Evolutionary conservation across 805 yeast genomes (phyloP), one percentile per base, ranked within the genome.

Genomic region (Clavispora fructus): DNA sequence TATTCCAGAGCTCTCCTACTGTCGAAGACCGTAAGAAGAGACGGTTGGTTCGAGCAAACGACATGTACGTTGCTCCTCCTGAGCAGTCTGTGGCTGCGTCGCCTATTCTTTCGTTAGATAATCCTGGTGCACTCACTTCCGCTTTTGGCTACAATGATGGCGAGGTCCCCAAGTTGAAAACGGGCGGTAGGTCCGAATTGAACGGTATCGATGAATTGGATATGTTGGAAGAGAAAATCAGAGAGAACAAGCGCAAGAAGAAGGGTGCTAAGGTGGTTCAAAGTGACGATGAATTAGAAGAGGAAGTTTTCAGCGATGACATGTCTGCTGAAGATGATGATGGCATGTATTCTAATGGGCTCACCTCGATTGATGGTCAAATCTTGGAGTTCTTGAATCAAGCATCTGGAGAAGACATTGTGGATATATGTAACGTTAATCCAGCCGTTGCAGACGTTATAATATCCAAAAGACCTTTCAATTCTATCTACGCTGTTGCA

Each of bases 341-440:
- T 28, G 63, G 57, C 27, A 59, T 52, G 11, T 71, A 68, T 43
- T 37, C 40, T 38, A 65, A 53, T n/a, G 75, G 76, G 0, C 51
- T 69, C 29, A 71, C 76, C 3, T 58, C 71, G 5, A 82, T 85
- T 52, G 91, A 85, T 56, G 72, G 72, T 13, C 82, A 87, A 48
- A 79, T 89, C 25, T 67, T 91, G 40, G 78, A 82, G 39, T 90
- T 94, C 55, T 72, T 92, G 52, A 94, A 94, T 64, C 77, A 80
- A 11, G 92, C 95, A 1, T 78, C 86, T 13, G 72, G 70, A 1
- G 79, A 82, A 46, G 96, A 91, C 60, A 69, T 94, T 39, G 78
- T 85, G 10, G 98, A 92, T 66, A 80, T 91, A 29, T 80, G 94
- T 7, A 82, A 82, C 27, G 82, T 89, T 41, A 71, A 80, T 1